Percentiles rank a stretch among this genome's conserved stretches.
These are phyloP conservation scores for Cynara cardunculus DNA, from an alignment of 129 eudicot genomes.

Conservation along the genomic window DNA sequence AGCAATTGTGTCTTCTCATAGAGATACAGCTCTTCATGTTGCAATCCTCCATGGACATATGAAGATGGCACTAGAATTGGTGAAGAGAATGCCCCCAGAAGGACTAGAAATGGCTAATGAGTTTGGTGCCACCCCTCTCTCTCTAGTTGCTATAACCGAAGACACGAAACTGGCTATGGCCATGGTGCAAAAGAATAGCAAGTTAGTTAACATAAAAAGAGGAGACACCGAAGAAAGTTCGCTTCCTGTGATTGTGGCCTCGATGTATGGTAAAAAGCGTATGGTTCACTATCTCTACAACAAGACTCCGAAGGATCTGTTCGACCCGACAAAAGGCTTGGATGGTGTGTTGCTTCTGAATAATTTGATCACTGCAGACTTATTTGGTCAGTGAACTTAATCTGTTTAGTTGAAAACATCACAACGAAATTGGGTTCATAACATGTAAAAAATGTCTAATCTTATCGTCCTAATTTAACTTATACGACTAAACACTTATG, in stretches of 20 bases:
- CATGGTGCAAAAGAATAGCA: conserved; percentile 31
- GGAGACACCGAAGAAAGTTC: conserved; percentile 35
- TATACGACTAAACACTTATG: no score
- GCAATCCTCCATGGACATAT: conserved; percentile 39
- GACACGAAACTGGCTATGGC: conserved; percentile 21
- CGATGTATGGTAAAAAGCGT: conserved; percentile 40
- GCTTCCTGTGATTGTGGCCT: conserved; percentile 51
- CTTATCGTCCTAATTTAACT: no score
- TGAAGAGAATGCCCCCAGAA: conserved; percentile 13
- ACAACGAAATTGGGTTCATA: no score
- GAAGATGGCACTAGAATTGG: conserved; percentile 35
- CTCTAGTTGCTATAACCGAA: conserved; percentile 44
- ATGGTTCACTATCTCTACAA: conserved; percentile 51
- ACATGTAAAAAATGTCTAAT: no score
- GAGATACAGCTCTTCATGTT: conserved; percentile 44
- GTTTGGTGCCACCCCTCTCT: conserved; percentile 43
- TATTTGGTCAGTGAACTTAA: conserved; percentile 36
- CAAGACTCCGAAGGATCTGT: conserved; percentile 35
- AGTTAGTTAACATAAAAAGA: conserved; percentile 21
- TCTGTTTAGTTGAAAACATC: neutral
- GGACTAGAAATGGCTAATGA: conserved; percentile 35
- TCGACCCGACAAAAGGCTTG: conserved; percentile 29
- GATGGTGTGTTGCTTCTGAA: conserved; percentile 44
- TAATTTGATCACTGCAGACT: conserved; percentile 48
- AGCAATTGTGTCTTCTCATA: conserved; percentile 30